Conservation (phyloP, 768 basidiomycete species). For the Trametes coccinea region DNA sequence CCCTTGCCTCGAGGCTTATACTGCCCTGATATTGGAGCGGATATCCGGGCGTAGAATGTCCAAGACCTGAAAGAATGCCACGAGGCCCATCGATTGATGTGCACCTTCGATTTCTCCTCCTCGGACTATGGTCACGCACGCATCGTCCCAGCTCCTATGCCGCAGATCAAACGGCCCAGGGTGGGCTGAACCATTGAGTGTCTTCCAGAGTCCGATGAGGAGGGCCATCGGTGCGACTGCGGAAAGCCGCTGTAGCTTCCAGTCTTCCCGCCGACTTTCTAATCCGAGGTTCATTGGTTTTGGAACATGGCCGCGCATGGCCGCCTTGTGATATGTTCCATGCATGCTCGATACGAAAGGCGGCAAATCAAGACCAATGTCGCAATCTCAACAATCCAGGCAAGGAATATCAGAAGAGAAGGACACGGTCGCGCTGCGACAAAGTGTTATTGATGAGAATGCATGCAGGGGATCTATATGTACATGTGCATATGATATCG, state of each 20-base stretch:
- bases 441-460: background rate
- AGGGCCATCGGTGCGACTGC: background rate
- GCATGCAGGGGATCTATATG: constrained; percentile 4
- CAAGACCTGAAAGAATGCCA: background rate
- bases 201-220: background rate
- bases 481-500: background rate
- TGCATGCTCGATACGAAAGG: background rate
- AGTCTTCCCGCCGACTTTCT: background rate
- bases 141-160: background rate
- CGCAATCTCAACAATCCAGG: background rate
- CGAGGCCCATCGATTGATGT: constrained; percentile 6
- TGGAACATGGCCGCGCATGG: background rate
- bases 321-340: background rate
- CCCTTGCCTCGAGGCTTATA: background rate
- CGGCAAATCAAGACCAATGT: background rate
- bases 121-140: background rate
- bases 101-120: background rate
- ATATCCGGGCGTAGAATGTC: background rate
- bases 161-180: background rate
- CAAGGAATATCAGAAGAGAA: background rate
- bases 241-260: background rate
- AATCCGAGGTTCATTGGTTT: background rate
- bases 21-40: background rate
- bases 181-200: background rate
- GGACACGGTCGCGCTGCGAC: background rate